A percentile compares a stretch with the other conserved stretches of the same genome.
Conservation (phyloP, 148 eudicot genomes). For the Rhododendron henanense region DNA sequence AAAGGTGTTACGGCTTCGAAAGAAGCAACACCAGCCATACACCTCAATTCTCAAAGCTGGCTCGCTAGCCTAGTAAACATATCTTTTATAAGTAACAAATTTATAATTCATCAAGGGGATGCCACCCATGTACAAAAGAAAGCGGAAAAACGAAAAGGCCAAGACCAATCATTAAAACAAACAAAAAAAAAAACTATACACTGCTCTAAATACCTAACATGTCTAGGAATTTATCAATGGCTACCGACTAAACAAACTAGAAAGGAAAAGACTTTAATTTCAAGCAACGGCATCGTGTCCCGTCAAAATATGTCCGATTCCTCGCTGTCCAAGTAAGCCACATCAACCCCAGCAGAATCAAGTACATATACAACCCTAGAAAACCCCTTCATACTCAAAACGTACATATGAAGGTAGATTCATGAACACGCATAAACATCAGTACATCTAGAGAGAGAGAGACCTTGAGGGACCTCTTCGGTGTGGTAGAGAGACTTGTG, state of each 20-base stretch:
- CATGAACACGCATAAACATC: not conserved
- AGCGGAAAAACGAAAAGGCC: not conserved
- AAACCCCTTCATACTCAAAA: not conserved
- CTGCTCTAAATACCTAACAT: not conserved
- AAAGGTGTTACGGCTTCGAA: not conserved
- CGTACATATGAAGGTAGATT: not conserved
- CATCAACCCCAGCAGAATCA: not conserved
- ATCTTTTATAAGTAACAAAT: not conserved
- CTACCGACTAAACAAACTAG: not conserved
- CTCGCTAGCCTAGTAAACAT: not conserved
- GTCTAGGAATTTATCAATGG: not conserved
- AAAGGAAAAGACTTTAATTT: not conserved
- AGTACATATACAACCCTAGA: not conserved
- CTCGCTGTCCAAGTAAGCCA: not conserved
- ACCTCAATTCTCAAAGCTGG: not conserved
- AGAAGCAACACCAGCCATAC: not conserved
- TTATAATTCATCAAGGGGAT: not conserved
- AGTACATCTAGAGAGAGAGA: not conserved
- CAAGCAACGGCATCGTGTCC: not conserved
- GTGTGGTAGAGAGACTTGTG: slow-evolving; percentile 86
- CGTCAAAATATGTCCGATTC: not conserved
- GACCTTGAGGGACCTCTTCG: slow-evolving; percentile 91
- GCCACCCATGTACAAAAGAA: not conserved
- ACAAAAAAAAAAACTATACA: not conserved
- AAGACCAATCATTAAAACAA: not conserved